Evolutionary conservation across 805 yeast genomes (phyloP).

Genomic region (Wickerhamomyces xylosicus): DNA sequence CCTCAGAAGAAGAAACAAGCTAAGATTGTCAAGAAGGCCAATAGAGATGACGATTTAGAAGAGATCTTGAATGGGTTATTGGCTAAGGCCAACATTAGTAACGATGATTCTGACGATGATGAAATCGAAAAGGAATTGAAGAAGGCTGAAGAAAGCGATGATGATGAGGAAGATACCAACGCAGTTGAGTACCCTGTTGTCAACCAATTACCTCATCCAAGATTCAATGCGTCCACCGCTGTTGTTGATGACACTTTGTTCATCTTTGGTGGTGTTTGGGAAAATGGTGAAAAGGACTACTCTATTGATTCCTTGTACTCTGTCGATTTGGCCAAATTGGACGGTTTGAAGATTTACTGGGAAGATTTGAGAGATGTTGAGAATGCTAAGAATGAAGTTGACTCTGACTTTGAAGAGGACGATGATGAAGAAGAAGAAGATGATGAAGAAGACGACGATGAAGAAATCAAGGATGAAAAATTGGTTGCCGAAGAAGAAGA

Average conservation of each 20-base stretch:
- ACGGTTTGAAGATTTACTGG: constrained; percentile 85
- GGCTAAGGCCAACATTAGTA: constrained; percentile 57
- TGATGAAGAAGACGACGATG: constrained; percentile 54
- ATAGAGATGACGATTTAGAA: constrained; percentile 60
- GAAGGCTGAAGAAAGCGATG: constrained; percentile 23
- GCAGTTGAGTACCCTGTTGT: constrained; percentile 29
- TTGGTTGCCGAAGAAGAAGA: constrained; percentile 36
- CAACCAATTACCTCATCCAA: constrained; percentile 68
- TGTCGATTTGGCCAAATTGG: constrained; percentile 75
- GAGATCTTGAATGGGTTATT: constrained; percentile 66
- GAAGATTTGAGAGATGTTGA: constrained; percentile 61
- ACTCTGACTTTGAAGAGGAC: constrained; percentile 57
- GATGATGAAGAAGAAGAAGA: constrained; percentile 64
- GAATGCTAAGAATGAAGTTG: constrained; percentile 42
- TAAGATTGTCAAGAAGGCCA: constrained; percentile 30
- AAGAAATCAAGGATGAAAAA: constrained; percentile 29
- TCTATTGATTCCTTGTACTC: constrained; percentile 79
- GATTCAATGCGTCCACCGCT: constrained; percentile 80
- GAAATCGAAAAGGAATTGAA: constrained; percentile 40
- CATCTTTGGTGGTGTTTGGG: constrained; percentile 88
- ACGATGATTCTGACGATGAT: constrained; percentile 30
- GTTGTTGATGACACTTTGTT: constrained; percentile 78
- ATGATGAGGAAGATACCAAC: constrained; percentile 3
- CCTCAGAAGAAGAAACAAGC: constrained; percentile 44
- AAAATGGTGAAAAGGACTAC: constrained; percentile 77